Evolutionary conservation across 306 rosid species (phyloP).

Genomic region (Dalbergia cochinchinensis): DNA sequence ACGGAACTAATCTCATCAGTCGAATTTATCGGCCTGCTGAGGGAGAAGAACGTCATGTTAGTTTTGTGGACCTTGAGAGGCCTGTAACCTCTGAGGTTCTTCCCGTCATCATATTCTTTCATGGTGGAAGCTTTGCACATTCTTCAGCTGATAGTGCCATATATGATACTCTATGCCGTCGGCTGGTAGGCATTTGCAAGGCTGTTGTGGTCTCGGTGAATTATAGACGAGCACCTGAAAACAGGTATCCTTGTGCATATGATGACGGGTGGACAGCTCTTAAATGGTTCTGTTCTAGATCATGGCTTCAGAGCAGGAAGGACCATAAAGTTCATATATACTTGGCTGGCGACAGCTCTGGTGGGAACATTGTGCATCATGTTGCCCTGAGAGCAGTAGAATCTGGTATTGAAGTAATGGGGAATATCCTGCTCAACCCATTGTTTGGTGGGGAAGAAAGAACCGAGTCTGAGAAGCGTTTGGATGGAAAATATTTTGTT

Average conservation of each 20-base stretch:
- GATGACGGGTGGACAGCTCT: conserved; percentile 97
- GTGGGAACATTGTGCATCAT: conserved; percentile 96
- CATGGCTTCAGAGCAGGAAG: conserved; percentile 84
- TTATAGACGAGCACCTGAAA: conserved; percentile 91
- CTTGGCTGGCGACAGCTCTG: conserved; percentile 96
- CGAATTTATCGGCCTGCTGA: conserved; percentile 81
- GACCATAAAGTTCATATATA: conserved; percentile 84
- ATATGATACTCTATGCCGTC: conserved; percentile 86
- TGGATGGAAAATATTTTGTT: conserved; percentile 93
- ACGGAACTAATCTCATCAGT: conserved; percentile 65
- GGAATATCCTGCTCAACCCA: conserved; percentile 88
- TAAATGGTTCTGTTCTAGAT: conserved; percentile 76
- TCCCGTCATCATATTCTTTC: conserved; percentile 89
- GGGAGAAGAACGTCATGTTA: conserved; percentile 55
- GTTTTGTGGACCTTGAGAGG: conserved; percentile 73
- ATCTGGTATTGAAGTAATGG: conserved; percentile 75
- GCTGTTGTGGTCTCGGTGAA: conserved; percentile 92
- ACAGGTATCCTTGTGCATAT: conserved; percentile 84
- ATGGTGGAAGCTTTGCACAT: conserved; percentile 98
- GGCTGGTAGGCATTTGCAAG: conserved; percentile 80
- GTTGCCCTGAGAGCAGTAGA: conserved; percentile 81
- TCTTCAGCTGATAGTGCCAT: conserved; percentile 94
- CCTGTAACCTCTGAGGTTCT: conserved; percentile 67
- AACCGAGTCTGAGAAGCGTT: conserved; percentile 73
- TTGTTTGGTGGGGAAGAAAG: conserved; percentile 94